These are phyloP conservation scores for Metschnikowia koreensis DNA, from an alignment of 805 yeast genomes.

Conservation along the genomic window DNA sequence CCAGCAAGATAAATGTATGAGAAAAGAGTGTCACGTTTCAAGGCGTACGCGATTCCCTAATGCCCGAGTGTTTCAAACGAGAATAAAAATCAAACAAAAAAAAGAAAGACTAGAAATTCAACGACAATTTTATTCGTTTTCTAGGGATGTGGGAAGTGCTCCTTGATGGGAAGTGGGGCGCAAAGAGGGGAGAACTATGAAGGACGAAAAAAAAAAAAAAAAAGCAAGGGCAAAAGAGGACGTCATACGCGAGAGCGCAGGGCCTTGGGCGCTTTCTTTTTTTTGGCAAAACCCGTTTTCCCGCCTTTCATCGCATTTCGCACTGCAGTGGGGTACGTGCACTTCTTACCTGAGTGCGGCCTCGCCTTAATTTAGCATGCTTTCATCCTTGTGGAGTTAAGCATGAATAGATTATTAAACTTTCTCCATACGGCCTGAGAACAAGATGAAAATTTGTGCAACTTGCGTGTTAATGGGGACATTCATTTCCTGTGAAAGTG, in stretches of 20 bases:
- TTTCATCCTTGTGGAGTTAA: background rate
- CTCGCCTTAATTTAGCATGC: background rate
- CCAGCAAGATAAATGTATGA: background rate
- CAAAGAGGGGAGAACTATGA: conserved; percentile 5
- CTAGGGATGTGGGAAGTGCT: conserved; percentile 4
- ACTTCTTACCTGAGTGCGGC: conserved; percentile 2
- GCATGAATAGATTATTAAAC: background rate
- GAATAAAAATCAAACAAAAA: background rate
- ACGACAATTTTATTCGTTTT: background rate
- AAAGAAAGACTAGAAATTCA: background rate
- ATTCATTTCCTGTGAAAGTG: no score
- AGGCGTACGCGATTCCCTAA: background rate
- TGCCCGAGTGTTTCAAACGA: background rate
- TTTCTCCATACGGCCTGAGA: background rate
- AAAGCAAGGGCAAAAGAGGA: conserved; percentile 4
- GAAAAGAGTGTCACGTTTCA: conserved; percentile 5
- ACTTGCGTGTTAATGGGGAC: background rate
- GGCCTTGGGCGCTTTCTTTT: conserved; percentile 3
- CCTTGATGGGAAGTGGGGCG: conserved; percentile 7
- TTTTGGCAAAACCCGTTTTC: background rate
- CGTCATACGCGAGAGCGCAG: conserved; percentile 2
- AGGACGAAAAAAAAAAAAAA: conserved; percentile 5
- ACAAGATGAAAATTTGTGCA: background rate
- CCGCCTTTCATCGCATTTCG: background rate
- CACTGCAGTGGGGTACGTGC: conserved; percentile 6